These are phyloP conservation scores for Plasmopara halstedii DNA, from an alignment of 352 stramenopile species.

Conservation along the genomic window DNA sequence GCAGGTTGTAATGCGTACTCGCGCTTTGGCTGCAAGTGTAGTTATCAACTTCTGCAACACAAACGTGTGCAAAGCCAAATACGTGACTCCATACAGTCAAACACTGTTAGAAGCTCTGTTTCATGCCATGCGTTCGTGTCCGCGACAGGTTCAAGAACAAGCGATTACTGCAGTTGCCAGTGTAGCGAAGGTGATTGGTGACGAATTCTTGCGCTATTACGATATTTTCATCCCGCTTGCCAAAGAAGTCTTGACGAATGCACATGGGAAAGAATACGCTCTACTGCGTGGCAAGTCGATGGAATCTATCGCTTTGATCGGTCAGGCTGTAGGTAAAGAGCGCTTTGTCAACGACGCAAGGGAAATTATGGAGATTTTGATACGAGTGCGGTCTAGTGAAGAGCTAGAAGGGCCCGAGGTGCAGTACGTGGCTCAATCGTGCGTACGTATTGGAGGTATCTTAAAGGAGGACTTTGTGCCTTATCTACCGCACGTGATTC, in stretches of 20 bases:
- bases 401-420: constrained; percentile 66
- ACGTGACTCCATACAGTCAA: constrained; percentile 58
- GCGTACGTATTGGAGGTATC: constrained; percentile 79
- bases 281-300: constrained; percentile 82
- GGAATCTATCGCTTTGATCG: constrained; percentile 84
- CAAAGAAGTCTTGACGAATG: constrained; percentile 77
- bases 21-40: constrained; percentile 66
- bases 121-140: constrained; percentile 62
- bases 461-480: constrained; percentile 83
- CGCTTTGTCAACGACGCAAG: constrained; percentile 69
- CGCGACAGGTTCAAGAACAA: constrained; percentile 82
- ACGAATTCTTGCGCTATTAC: constrained; percentile 75
- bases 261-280: constrained; percentile 65
- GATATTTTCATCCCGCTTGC: constrained; percentile 84
- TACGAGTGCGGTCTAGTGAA: constrained; percentile 65
- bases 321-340: constrained; percentile 82
- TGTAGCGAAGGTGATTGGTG: constrained; percentile 76
- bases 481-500: constrained; percentile 79
- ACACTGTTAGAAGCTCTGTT: constrained; percentile 74
- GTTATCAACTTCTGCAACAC: constrained; percentile 84
- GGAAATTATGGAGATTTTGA: constrained; percentile 83
- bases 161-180: constrained; percentile 81
- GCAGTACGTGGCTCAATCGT: constrained; percentile 84
- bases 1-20: constrained; percentile 58
- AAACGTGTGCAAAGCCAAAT: constrained; percentile 76